These are phyloP conservation scores for Isatis lusitanica DNA, from an alignment of 441 rosid genomes.

Conservation along the genomic window DNA sequence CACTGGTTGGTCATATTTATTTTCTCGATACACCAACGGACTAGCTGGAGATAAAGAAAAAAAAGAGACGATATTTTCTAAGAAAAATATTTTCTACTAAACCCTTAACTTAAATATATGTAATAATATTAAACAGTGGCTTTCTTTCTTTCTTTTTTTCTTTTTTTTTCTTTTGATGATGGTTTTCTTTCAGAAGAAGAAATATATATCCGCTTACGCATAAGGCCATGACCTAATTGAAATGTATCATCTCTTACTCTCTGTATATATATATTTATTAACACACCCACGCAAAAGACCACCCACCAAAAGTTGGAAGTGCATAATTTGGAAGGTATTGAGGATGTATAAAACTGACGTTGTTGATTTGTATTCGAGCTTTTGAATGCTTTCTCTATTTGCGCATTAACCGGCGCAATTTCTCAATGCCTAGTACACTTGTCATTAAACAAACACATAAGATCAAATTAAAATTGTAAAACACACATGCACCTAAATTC, in stretches of 20 bases:
- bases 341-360: not conserved
- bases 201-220: not conserved
- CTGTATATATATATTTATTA: not conserved
- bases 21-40: not conserved
- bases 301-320: slow-evolving; percentile 23
- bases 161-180: not conserved
- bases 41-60: not conserved
- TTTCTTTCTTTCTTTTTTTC: not conserved
- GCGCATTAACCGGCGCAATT: slow-evolving; percentile 36
- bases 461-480: not conserved
- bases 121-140: not conserved
- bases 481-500: not conserved
- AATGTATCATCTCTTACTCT: not conserved
- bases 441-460: not conserved
- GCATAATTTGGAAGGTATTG: slow-evolving; percentile 17
- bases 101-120: too few relatives aligned
- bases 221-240: not conserved
- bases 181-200: not conserved
- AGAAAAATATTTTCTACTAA: too few relatives aligned
- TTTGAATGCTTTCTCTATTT: slow-evolving; percentile 22
- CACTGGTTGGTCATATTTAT: not conserved
- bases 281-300: slow-evolving; percentile 6
- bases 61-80: too few relatives aligned
- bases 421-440: slow-evolving; percentile 19
- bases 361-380: slow-evolving; percentile 16